Evolutionary conservation across 768 basidiomycete species (phyloP), one percentile per base, ranked within the genome.

Genomic region (Lentinula sp.): DNA sequence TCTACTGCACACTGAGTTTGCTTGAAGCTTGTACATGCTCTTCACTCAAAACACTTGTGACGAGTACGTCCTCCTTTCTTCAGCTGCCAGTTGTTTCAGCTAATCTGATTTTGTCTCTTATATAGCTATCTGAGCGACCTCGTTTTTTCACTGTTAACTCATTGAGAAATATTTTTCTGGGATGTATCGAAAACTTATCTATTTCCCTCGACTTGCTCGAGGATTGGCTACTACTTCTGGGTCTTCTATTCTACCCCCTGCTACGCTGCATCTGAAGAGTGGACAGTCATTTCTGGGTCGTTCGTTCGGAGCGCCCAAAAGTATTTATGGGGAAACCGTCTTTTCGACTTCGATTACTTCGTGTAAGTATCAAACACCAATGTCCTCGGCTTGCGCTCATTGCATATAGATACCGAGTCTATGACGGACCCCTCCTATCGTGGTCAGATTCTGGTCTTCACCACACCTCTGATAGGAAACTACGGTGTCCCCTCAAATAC

Each of bases 341-440:
- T 99, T 99, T 75, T 96, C 94, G 13, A 99, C 97, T 36, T 95
- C 94, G 46, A 99, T 99, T 72, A 99, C 97, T 0, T 97, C 95
- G 43, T 99, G 95, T 94, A 64, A 67, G 90, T 79, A 8, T 57
- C 15, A 59, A 60, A 57, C 20, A 35, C 12, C 39, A 33, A 56
- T 52, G 16, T 35, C 60, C 37, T 12, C 15, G 37, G 1, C 57
- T 62, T 43, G 58, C 64, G 57, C 60, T 64, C 46, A 4, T 52
- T 64, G 62, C 23, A 18, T 32, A n/a, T 70, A 96, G 95, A 99
- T 73, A 98, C 96, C 51, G 97, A 99, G 76, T 97, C 94, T 7
- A 98, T 99, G 97, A 99, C 97, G 41, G 97, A 99, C 73, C 97
- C 97, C 6, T 98, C 97, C 7, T 98, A 99, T 75, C 91, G 93